These are phyloP conservation scores for Diplodia scrobiculata DNA, from an alignment of 2,329 filamentous ascomycete species.

Conservation along the genomic window DNA sequence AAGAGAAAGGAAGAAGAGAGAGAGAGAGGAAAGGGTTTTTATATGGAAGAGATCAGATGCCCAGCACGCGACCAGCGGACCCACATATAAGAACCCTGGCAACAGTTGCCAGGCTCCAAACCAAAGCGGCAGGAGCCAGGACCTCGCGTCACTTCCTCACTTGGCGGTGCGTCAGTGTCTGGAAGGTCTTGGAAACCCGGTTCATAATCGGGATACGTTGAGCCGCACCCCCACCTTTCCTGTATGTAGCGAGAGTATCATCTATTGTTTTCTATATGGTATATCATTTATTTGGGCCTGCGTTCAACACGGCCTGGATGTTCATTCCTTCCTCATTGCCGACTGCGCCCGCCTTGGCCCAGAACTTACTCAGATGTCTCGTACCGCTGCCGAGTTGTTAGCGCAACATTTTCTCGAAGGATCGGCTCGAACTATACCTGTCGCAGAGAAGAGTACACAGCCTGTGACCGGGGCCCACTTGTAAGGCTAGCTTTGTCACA, in stretches of 20 bases:
- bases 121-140: no score
- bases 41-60: no score
- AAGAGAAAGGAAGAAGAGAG: no score
- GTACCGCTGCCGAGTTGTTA: constrained; percentile 56
- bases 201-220: no score
- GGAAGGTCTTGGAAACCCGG: no score
- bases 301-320: constrained; percentile 60
- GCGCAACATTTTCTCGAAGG: neutral
- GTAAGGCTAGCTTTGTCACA: constrained; percentile 68
- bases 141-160: no score
- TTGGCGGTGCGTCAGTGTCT: no score
- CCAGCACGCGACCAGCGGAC: no score
- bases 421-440: constrained; percentile 38
- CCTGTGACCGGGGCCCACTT: constrained; percentile 61
- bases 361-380: constrained; percentile 81
- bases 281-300: neutral
- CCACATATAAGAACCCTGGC: no score
- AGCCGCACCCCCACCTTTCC: no score
- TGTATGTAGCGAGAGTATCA: neutral
- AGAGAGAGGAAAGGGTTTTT: no score
- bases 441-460: constrained; percentile 87
- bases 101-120: no score
- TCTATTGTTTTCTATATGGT: neutral
- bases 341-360: constrained; percentile 70
- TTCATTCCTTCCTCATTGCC: constrained; percentile 55